Percentiles rank a stretch among this genome's conserved stretches.
These are phyloP conservation scores for Candida koratica DNA, from an alignment of 805 yeast species.

Conservation along the genomic window DNA sequence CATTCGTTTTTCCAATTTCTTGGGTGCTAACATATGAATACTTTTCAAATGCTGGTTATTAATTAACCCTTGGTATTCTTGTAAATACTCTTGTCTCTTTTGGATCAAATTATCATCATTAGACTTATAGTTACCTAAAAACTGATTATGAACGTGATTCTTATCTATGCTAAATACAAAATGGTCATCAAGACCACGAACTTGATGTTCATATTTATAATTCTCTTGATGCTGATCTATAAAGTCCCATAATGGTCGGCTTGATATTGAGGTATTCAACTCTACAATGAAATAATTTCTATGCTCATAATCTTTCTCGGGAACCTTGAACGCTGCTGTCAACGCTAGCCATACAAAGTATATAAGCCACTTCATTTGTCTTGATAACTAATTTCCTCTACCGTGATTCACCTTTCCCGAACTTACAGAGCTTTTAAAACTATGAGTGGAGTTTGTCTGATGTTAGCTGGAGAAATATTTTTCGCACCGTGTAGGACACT, in stretches of 20 bases:
- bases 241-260: conserved; percentile 32
- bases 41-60: conserved; percentile 36
- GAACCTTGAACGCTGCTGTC: conserved; percentile 8
- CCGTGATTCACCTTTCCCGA: no score
- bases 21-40: conserved; percentile 54
- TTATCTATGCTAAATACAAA: conserved; percentile 61
- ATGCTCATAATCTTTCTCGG: conserved; percentile 29
- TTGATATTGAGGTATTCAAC: conserved; percentile 29
- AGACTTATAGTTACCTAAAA: conserved; percentile 35
- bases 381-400: no score
- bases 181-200: conserved; percentile 57
- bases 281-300: conserved; percentile 65
- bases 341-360: conserved; percentile 2
- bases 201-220: conserved; percentile 56
- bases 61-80: conserved; percentile 23
- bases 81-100: conserved; percentile 27
- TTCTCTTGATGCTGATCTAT: conserved; percentile 31
- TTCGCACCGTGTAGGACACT: neutral
- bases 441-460: neutral
- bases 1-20: conserved; percentile 49
- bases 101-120: conserved; percentile 22
- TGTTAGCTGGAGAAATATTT: no score
- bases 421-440: no score
- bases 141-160: conserved; percentile 28
- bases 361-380: no score